Percentiles rank a stretch among this genome's conserved stretches.
Evolutionary conservation across 768 basidiomycete species (phyloP).

Genomic region (Dictyophora rubrovolvata): DNA sequence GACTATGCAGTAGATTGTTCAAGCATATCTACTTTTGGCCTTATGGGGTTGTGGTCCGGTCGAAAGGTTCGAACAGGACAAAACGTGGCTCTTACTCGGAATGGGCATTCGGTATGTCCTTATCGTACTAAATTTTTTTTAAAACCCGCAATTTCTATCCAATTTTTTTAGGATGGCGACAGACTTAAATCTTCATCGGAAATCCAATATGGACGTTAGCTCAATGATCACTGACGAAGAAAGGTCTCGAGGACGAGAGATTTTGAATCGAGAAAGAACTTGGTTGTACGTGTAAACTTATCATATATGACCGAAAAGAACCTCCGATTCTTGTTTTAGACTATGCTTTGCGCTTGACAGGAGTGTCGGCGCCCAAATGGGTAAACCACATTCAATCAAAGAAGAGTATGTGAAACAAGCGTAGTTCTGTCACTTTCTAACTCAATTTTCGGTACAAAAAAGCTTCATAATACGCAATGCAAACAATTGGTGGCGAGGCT

Average conservation of each 20-base stretch:
- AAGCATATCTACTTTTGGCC: slow-evolving; percentile 84
- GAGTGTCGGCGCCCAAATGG: slow-evolving; percentile 92
- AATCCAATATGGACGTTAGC: slow-evolving; percentile 44
- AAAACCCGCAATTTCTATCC: not conserved
- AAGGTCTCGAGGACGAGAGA: slow-evolving; percentile 67
- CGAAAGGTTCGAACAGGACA: slow-evolving; percentile 93
- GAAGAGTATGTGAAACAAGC: slow-evolving; percentile 63
- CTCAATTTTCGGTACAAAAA: slow-evolving; percentile 9
- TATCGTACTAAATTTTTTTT: not conserved
- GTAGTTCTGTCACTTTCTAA: not conserved
- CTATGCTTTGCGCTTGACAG: slow-evolving; percentile 79
- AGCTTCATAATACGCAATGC: slow-evolving; percentile 86
- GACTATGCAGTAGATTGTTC: slow-evolving; percentile 53
- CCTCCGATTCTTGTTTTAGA: slow-evolving; percentile 1
- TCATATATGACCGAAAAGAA: too few relatives aligned
- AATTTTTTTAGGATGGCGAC: slow-evolving; percentile 68
- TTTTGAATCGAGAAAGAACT: slow-evolving; percentile 89
- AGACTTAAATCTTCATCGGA: slow-evolving; percentile 90
- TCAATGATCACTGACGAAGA: slow-evolving; percentile 66
- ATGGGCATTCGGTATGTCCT: slow-evolving; percentile 65
- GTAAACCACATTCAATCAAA: slow-evolving; percentile 85
- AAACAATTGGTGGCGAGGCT: slow-evolving; percentile 59
- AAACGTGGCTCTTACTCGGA: slow-evolving; percentile 83
- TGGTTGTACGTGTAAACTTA: slow-evolving; percentile 48
- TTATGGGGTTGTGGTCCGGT: slow-evolving; percentile 92